Evolutionary conservation across 768 basidiomycete genomes (phyloP), one percentile per base, ranked within the genome.

Genomic region (Daedaleopsis sinensis): DNA sequence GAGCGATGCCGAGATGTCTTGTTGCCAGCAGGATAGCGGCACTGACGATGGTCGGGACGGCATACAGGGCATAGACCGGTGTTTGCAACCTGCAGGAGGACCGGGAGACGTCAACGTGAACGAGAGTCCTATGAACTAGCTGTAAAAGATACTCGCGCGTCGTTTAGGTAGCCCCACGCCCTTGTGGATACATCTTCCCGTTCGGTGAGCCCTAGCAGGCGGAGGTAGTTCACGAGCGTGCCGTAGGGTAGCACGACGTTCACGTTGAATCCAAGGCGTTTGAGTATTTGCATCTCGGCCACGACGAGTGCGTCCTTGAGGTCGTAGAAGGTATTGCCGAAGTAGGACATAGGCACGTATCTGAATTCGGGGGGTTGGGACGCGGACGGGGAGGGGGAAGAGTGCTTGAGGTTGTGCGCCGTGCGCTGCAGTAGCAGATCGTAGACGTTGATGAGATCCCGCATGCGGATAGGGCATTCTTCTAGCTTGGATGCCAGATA

Each of bases 281-380:
- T 99, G 65, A 99, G 81, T 21, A 98, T 84, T 72, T 99, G 97
- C 94, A 98, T 98, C 75, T 99, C 97, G 1, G 91, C 88, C 15
- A 96, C 90, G 21, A 98, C 94, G 52, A 98, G 79, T 8, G 91
- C 89, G 70, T 99, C 97, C 71, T 96, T 98, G 73, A 94, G 81
- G 63, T 96, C 93, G 78, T 98, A 98, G 70, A 96, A 98, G 2
- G 87, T 88, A 68, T 82, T 83, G 15, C 91, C 87, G 72, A 93
- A 95, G 76, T 94, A 96, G 18, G 90, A 88, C 92, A 94, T 96
- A 13, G 93, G 89, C 3, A 81, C 75, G 74, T 95, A 94, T 68
- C 82, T 81, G 77, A 91, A 78, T 18, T 72, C 69, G 24, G 65
- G 64, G 21, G 68, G 53, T 9, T 65, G 63, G 18, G 65, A 64